Percentiles rank a stretch among this genome's conserved stretches.
Conservation (phyloP, 345 rosid genomes). For the Sonneratia caseolaris region DNA sequence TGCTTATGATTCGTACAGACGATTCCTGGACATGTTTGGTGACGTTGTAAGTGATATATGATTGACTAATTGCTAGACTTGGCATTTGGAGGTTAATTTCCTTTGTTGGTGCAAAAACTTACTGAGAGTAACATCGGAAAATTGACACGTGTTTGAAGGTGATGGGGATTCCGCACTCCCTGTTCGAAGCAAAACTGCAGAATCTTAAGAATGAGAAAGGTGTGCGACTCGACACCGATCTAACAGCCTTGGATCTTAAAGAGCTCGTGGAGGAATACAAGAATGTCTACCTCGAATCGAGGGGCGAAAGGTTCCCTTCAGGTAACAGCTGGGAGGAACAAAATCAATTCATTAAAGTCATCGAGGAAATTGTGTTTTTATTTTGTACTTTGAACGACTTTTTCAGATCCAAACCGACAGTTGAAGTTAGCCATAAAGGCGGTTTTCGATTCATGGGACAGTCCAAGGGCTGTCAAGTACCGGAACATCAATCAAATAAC, state of each 20-base stretch:
- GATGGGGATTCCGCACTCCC: constrained; percentile 79
- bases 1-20: constrained; percentile 81
- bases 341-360: too few species aligned
- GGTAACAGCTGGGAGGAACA: constrained; percentile 23
- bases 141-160: constrained; percentile 35
- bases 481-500: constrained; percentile 82
- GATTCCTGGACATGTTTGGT: constrained; percentile 95
- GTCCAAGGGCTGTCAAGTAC: constrained; percentile 71
- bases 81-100: neutral
- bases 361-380: neutral
- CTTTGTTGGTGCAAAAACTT: neutral
- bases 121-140: neutral
- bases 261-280: constrained; percentile 78
- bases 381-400: neutral
- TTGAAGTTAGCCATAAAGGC: constrained; percentile 58
- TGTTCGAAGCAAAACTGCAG: constrained; percentile 69
- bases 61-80: neutral
- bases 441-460: constrained; percentile 93
- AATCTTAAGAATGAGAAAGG: constrained; percentile 58
- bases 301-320: constrained; percentile 70
- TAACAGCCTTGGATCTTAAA: constrained; percentile 67
- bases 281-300: constrained; percentile 53
- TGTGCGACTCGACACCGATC: constrained; percentile 55
- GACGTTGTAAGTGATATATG: constrained; percentile 57
- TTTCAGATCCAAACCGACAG: constrained; percentile 68